Percentiles rank a stretch among this genome's conserved stretches.
These are phyloP conservation scores for Cairneyella variabilis DNA, from an alignment of 495 filamentous ascomycete species.

Conservation along the genomic window DNA sequence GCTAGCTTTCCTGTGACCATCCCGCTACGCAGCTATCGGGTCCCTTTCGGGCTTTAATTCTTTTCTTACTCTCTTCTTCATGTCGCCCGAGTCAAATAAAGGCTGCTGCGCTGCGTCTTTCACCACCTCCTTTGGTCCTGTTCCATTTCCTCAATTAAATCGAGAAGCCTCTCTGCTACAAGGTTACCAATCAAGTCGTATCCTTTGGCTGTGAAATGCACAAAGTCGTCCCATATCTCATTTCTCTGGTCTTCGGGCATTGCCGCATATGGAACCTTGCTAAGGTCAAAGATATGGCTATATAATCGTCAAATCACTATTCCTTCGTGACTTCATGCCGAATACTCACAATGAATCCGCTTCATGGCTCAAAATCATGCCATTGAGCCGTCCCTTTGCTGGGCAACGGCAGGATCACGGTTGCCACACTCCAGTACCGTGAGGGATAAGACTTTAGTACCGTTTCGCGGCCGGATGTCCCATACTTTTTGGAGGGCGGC, in stretches of 20 bases:
- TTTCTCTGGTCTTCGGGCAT: constrained; percentile 38
- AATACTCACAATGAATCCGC: constrained; percentile 36
- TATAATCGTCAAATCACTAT: neutral
- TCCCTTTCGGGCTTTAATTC: no score
- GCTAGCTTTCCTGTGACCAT: no score
- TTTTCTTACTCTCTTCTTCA: constrained; percentile 1
- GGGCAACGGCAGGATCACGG: constrained; percentile 23
- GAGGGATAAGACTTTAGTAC: constrained; percentile 53
- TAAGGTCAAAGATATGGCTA: constrained; percentile 50
- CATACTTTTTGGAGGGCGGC: constrained; percentile 17
- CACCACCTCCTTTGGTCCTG: neutral
- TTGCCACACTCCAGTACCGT: constrained; percentile 49
- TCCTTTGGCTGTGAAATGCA: constrained; percentile 58
- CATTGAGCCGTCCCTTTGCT: constrained; percentile 45
- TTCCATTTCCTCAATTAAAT: no score
- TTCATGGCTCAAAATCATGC: constrained; percentile 42
- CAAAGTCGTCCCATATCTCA: constrained; percentile 56
- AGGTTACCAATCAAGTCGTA: constrained; percentile 57
- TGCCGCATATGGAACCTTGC: constrained; percentile 42
- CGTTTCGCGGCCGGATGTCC: constrained; percentile 23
- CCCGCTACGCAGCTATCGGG: no score
- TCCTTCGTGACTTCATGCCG: neutral
- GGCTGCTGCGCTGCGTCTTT: neutral
- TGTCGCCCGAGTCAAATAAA: neutral
- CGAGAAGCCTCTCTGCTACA: constrained; percentile 30